Percentiles rank a stretch among this genome's conserved stretches.
Evolutionary conservation across 495 filamentous ascomycete genomes (phyloP).

Genomic region (Haplographium delicatum): DNA sequence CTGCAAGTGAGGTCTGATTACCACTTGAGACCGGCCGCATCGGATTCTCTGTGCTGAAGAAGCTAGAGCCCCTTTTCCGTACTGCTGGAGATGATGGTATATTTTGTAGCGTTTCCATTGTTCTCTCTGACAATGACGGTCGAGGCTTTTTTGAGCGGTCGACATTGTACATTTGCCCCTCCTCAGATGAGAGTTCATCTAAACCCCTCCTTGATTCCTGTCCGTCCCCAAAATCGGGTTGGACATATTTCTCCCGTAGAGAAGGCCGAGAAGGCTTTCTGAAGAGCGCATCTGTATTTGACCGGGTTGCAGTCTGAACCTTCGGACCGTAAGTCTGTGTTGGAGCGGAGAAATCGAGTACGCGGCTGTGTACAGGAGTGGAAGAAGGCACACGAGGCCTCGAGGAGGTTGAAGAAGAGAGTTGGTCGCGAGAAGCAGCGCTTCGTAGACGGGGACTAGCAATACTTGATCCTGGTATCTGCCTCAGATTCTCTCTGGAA

Average conservation of each 20-base stretch:
- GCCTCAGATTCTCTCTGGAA: slow-evolving; percentile 25
- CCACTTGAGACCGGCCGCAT: slow-evolving; percentile 47
- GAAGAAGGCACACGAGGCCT: slow-evolving; percentile 13
- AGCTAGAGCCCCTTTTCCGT: slow-evolving; percentile 51
- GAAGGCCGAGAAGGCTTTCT: slow-evolving; percentile 14
- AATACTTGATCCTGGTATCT: slow-evolving; percentile 9
- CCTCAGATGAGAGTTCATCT: slow-evolving; percentile 5
- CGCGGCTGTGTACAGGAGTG: not conserved
- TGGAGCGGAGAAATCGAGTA: slow-evolving; percentile 10
- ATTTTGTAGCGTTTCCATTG: slow-evolving; percentile 59
- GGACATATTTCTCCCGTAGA: slow-evolving; percentile 16
- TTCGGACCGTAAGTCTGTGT: slow-evolving; percentile 13
- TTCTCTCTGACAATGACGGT: slow-evolving; percentile 63
- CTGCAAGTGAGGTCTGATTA: slow-evolving; percentile 9
- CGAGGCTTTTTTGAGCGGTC: slow-evolving; percentile 16
- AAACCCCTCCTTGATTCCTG: not conserved
- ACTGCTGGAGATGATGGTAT: slow-evolving; percentile 60
- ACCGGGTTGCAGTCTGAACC: slow-evolving; percentile 12
- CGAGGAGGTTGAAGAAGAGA: slow-evolving; percentile 11
- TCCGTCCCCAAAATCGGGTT: slow-evolving; percentile 14
- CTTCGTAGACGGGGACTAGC: slow-evolving; percentile 21
- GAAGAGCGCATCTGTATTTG: slow-evolving; percentile 29
- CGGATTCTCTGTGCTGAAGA: slow-evolving; percentile 54
- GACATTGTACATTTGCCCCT: slow-evolving; percentile 8
- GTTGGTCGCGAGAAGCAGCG: slow-evolving; percentile 22